Evolutionary conservation across 2,329 filamentous ascomycete genomes (phyloP).

Genomic region (Teratosphaeria epicoccoides): DNA sequence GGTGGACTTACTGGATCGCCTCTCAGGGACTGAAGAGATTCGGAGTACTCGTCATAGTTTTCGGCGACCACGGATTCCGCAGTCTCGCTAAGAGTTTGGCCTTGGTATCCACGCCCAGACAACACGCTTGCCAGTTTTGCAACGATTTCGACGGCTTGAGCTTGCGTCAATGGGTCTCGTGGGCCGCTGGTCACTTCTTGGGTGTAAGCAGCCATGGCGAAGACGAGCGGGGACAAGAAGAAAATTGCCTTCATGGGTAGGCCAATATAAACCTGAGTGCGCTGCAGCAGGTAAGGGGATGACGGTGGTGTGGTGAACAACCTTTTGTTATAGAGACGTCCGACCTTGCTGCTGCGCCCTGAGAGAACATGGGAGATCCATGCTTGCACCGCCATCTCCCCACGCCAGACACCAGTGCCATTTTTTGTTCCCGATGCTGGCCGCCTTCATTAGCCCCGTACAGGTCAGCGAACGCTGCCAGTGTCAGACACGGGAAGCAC

Average conservation of each 20-base stretch:
- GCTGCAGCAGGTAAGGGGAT: background rate
- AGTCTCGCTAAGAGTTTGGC: constrained; percentile 1
- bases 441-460: no score
- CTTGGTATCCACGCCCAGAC: background rate
- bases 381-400: no score
- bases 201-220: constrained; percentile 1
- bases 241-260: constrained; percentile 1
- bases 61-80: constrained; percentile 3
- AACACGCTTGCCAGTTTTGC: constrained; percentile 4
- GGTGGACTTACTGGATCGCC: constrained; percentile 1
- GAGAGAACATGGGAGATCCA: no score
- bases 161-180: constrained; percentile 2
- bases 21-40: constrained; percentile 4
- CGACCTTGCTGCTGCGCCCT: no score
- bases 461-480: no score
- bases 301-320: background rate
- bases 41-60: constrained; percentile 5
- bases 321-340: no score
- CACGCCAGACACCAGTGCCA: no score
- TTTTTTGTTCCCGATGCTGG: no score
- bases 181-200: no score
- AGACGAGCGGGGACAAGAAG: background rate
- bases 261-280: background rate
- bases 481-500: no score
- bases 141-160: constrained; percentile 3